Evolutionary conservation across 1,284 basidiomycete species (phyloP).

Genomic region (Puccinia triticina): DNA sequence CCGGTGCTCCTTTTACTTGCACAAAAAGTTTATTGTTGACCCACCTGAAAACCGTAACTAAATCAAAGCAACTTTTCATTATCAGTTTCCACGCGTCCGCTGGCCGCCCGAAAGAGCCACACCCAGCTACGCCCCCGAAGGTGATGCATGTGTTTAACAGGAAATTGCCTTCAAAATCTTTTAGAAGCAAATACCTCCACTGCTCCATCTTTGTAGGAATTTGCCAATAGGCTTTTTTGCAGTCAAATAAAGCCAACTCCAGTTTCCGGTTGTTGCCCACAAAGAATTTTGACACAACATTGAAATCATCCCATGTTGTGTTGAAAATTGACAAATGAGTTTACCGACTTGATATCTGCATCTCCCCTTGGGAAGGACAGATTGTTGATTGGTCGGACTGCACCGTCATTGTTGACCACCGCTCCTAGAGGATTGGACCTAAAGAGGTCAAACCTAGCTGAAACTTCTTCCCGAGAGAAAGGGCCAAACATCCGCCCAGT

Average conservation of each 20-base stretch:
- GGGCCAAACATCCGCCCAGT: not conserved
- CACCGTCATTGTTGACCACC: conserved; percentile 1
- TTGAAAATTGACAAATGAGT: not conserved
- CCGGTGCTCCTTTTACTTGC: not conserved
- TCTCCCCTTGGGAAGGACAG: not conserved
- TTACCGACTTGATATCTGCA: not conserved
- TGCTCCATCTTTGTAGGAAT: not conserved
- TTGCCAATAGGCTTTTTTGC: not conserved
- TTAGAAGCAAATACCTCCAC: not conserved
- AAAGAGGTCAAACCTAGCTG: not conserved
- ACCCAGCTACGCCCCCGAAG: not conserved
- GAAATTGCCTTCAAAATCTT: not conserved
- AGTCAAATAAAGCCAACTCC: not conserved
- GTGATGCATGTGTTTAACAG: not conserved
- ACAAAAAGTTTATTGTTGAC: not conserved
- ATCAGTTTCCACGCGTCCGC: conserved; percentile 19
- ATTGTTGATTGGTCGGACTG: conserved; percentile 7
- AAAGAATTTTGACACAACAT: not conserved
- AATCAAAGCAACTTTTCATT: not conserved
- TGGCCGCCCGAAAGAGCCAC: not conserved
- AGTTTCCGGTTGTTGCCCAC: not conserved
- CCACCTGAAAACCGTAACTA: conserved; percentile 11
- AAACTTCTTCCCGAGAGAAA: not conserved
- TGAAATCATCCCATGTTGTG: not conserved
- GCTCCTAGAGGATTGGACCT: not conserved